Evolutionary conservation across 257 asterid genomes (phyloP).

Genomic region (Solanum tarijense): DNA sequence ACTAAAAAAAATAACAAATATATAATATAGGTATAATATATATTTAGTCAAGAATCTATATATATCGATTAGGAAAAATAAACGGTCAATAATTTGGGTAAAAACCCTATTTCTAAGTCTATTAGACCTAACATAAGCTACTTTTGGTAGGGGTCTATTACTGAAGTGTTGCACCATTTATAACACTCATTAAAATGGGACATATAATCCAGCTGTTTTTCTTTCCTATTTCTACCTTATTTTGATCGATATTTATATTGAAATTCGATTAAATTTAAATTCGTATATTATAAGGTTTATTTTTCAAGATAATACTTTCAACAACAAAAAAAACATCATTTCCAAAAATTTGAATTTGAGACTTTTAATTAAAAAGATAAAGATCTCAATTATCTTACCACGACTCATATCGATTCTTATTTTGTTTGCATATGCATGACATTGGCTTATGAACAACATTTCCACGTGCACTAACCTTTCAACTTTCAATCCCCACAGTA

Average conservation of each 20-base stretch:
- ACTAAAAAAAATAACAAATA: not conserved
- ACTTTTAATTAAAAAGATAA: not conserved
- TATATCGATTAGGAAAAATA: not conserved
- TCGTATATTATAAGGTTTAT: not conserved
- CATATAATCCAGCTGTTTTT: not conserved
- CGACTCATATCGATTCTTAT: not conserved
- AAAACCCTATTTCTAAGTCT: not conserved
- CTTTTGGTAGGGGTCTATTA: not conserved
- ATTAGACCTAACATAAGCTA: not conserved
- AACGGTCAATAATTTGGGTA: not conserved
- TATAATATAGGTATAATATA: not conserved
- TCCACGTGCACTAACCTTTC: not conserved
- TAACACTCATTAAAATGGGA: not conserved
- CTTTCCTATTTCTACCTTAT: not conserved
- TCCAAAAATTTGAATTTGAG: rapidly evolving
- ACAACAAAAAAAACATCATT: not conserved
- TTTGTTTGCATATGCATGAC: not conserved
- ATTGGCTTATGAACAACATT: not conserved
- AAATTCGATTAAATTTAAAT: not conserved
- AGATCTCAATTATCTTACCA: not conserved
- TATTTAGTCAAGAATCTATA: not conserved
- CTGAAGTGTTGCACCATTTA: not conserved
- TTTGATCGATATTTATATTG: not conserved
- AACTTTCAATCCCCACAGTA: not conserved
- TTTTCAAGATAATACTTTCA: not conserved